Conservation (phyloP, 148 eudicot genomes). For the Amaranthus palmeri region DNA sequence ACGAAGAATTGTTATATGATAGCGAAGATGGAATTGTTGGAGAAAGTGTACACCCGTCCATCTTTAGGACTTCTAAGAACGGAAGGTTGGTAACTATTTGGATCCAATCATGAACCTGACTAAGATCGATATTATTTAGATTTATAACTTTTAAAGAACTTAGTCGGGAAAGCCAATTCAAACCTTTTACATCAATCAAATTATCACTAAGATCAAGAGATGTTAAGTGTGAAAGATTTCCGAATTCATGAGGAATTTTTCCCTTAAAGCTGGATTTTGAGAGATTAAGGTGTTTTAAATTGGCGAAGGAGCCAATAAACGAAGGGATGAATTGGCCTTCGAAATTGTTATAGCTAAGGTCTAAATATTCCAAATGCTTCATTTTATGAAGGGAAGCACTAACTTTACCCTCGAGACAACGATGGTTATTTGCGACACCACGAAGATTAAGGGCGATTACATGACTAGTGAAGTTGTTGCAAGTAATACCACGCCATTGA, state of each 20-base stretch:
- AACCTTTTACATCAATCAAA: background rate
- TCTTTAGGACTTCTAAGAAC: constrained; percentile 5
- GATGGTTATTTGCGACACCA: background rate
- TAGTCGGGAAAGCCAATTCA: constrained; percentile 2
- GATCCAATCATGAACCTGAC: constrained; percentile 6
- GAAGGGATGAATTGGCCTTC: constrained; percentile 1
- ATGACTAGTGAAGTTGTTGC: constrained; percentile 20
- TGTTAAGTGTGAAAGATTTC: constrained; percentile 15
- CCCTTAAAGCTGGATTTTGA: background rate
- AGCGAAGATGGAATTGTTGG: constrained; percentile 1
- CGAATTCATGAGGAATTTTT: constrained; percentile 5
- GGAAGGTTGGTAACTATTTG: constrained; percentile 7
- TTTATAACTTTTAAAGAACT: background rate
- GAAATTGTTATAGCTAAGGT: constrained; percentile 13
- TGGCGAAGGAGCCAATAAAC: constrained; percentile 11
- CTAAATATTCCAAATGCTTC: constrained; percentile 15
- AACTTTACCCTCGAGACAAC: constrained; percentile 13
- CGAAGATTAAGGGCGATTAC: constrained; percentile 9
- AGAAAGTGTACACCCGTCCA: background rate
- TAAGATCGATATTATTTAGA: background rate
- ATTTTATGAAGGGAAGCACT: background rate
- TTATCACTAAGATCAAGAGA: constrained; percentile 7
- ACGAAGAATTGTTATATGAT: constrained; percentile 7
- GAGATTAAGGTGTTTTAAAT: constrained; percentile 15
- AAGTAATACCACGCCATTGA: constrained; percentile 12